Base-by-base conservation (phyloP, 805 yeast genomes). In the Kodamaea fukazawae region DNA sequence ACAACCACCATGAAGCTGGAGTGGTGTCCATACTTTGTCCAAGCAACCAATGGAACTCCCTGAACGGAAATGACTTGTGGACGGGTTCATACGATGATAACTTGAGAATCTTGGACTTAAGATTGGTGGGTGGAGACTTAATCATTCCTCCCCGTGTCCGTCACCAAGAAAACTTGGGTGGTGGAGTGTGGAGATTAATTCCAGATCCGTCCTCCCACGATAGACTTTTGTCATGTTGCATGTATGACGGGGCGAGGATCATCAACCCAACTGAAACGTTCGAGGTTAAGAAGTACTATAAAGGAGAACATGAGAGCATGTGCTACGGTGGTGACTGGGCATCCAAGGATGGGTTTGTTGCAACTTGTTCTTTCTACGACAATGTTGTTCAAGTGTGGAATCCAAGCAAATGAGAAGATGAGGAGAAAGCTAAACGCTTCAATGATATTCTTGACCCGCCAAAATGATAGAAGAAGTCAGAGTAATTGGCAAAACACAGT, bases 291-390 rank as follows among this genome's bases (percentile, higher is more conserved):
- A 65, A 67, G 17, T 73, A 71, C 41, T 75, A 77, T 55, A 82
- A 81, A 53, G 71, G 73, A 9, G 85, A 83, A 22, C 98, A 91
- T 56, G 81, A 80, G 36, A 87, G 96, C 44, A 91, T 93, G 88
- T 90, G 91, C 40, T 91, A 91, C 54, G 99, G 98, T 0, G 96
- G 95, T 4, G 96, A 86, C 55, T 90, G 97, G 96, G 61, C 71
- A 10, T 53, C 55, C 2, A 68, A 69, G 4, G 78, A 71, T 5
- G 58, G 60, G 1, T 49, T 58, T 4, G 76, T 84, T 6, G 83
- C 78, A 2, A 89, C 96, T 1, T 91, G 97, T 58, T 88, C 96
- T 40, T 91, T 91, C 59, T 91, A 91, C 64, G 99, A 91, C 59
- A 76, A 77, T 40, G 78, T 85, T 13, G 73, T 91, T 2, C 96